Base-by-base conservation (phyloP, 257 asterid genomes). In the Salvia miltiorrhiza region DNA sequence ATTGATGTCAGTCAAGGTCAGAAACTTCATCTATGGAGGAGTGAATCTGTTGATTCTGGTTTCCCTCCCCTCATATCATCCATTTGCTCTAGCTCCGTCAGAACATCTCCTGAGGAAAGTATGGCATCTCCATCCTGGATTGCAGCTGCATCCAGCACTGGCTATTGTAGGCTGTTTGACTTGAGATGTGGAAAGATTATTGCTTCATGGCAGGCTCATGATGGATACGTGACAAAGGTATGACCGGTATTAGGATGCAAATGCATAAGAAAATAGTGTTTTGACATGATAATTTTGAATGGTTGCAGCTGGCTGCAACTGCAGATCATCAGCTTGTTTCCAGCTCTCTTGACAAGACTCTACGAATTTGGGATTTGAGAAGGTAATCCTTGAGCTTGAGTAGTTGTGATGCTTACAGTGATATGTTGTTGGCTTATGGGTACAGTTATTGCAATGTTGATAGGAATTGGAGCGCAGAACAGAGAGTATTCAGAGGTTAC, bases 221-320 rank as follows among this genome's bases (percentile, higher is more conserved):
- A 94, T 82, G 97, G 97, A 77, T 94, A 84, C 73, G 88, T 94
- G 79, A 94, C 97, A 61, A 86, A 94, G 97, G 99, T 94, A 91
- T 67, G 37, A 55, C 70, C 56, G 37, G 28, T 50, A 26, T 23
- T 20, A 49, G 63, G 44, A 54, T 28, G 35, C 7, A 48, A 69
- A 24, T 60, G 49, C 40, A 2, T 48, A 30, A 24, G 65, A 52
- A 30, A 70, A 58, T 35, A 26, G 40, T 47, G 40, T 56, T 65
- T 67, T 63, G 72, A 67, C 62, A 26, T 65, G 60, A 57, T n/a
- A 28, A 37, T 50, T 30, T 76, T 76, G 60, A 45, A 49, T 71
- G 55, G 72, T 74, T 83, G 82, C 93, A 94, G 99, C 78, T 94
- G 69, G 96, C 95, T 73, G 89, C 96, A 57, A 85, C 90, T 62